A percentile compares a stretch with the other conserved stretches of the same genome.
These are phyloP conservation scores for Heterobasidion irregulare DNA, from an alignment of 1,284 basidiomycete genomes.

Conservation along the genomic window DNA sequence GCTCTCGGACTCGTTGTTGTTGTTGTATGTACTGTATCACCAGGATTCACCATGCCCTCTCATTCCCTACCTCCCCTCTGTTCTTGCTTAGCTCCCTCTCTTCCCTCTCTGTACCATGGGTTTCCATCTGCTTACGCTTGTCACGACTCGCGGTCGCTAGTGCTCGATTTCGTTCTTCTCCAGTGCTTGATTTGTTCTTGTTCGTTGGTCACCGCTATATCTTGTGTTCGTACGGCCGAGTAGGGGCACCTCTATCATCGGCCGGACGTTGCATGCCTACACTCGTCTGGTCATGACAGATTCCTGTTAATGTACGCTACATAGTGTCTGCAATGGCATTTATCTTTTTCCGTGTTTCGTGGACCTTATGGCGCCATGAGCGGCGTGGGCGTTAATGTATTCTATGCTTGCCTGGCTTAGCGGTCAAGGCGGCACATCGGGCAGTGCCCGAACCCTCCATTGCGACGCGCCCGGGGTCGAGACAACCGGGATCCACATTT, in stretches of 20 bases:
- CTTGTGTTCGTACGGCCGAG: too few relatives aligned
- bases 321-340: not conserved
- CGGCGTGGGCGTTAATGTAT: too few relatives aligned
- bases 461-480: too few relatives aligned
- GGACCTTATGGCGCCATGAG: too few relatives aligned
- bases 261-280: not conserved
- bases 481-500: too few relatives aligned
- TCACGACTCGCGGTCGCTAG: too few relatives aligned
- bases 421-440: not conserved
- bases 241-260: too few relatives aligned
- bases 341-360: not conserved
- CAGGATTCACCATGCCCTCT: constrained; percentile 1
- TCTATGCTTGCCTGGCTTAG: not conserved
- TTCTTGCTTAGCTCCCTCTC: not conserved
- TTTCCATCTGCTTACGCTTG: not conserved
- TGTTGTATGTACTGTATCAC: constrained; percentile 7
- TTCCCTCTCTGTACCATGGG: not conserved
- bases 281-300: not conserved
- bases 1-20: constrained; percentile 1
- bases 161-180: too few relatives aligned
- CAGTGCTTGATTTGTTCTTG: too few relatives aligned
- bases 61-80: not conserved
- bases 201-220: too few relatives aligned
- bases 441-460: not conserved
- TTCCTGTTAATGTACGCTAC: not conserved